Base-by-base conservation (phyloP, 768 basidiomycete species). In the Wakefieldia striispora region DNA sequence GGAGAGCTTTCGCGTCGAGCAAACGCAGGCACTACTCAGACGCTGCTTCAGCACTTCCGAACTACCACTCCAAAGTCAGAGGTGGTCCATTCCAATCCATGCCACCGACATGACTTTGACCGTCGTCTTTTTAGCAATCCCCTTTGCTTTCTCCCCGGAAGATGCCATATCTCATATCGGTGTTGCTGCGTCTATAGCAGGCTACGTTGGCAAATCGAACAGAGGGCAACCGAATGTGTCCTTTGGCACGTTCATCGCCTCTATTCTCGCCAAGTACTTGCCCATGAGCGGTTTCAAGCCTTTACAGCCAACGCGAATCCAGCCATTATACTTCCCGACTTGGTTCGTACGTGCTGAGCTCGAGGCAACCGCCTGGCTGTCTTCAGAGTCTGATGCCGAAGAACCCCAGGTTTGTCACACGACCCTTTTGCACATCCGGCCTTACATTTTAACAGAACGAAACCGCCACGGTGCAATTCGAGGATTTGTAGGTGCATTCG, bases 311-410 rank as follows among this genome's bases (percentile, higher is more conserved):
- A 61, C 66, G 12, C 75, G 72, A 20, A 70, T 81, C 21, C 67
- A 73, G 40, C 75, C 82, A 7, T 65, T 82, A 3, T 87, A 85
- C 59, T 78, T 83, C 44, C 84, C 84, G 4, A 75, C 72, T 11
- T 87, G 84, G 84, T 69, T 81, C 26, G 64, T 85, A 26, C 79
- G 81, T 54, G 79, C 73, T 9, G 78, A 83, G 60, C 57, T 81
- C 16, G 67, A 76, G 55, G 74, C 66, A 10, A 68, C 68, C 6
- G 49, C 51, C 20, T 67, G 55, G 68, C 65, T 54, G 47, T 60
- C 43, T 17, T 50, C 62, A 35, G 51, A 59, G 40, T 47, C 64
- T 45, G 54, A 60, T 40, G 40, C 61, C 19, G 54, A 62, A 40
- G 58, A 43, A 39, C 51, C 55, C 24, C 64, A 71, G 45, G 45